A percentile compares a stretch with the other conserved stretches of the same genome.
phyloP scores from a whole-genome alignment of 2,329 filamentous ascomycete genomes.

The Pseudogymnoascus sp. region DNA sequence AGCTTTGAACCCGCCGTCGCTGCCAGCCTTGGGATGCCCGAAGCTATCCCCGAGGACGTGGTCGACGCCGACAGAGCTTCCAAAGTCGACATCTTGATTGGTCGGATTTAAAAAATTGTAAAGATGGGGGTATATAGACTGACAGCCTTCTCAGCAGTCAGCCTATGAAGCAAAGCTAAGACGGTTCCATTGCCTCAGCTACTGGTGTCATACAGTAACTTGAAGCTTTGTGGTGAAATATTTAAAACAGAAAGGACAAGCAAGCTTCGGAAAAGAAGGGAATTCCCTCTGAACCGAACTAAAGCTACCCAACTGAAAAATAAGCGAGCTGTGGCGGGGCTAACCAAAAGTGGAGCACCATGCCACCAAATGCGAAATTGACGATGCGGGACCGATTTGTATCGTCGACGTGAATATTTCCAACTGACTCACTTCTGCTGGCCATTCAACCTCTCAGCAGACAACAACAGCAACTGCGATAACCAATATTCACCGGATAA shows the following conservation, averaged over 20 bases:
- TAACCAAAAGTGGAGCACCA: constrained; percentile 9
- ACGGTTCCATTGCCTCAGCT: constrained; percentile 8
- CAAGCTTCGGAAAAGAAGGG: constrained; percentile 6
- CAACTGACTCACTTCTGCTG: constrained; percentile 8
- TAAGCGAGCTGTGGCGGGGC: constrained; percentile 8
- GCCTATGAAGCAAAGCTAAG: constrained; percentile 6
- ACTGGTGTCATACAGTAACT: constrained; percentile 5
- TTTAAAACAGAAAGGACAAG: constrained; percentile 4
- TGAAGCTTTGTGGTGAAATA: constrained; percentile 6
- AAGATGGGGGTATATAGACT: neutral
- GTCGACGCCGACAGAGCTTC: constrained; percentile 1
- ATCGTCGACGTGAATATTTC: constrained; percentile 9
- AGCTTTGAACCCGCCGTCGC: neutral
- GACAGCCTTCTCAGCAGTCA: constrained; percentile 4
- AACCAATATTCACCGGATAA: neutral
- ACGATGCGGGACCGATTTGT: constrained; percentile 11
- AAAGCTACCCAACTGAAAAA: constrained; percentile 6
- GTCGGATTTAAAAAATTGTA: neutral
- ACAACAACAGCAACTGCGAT: neutral
- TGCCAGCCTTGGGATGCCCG: neutral
- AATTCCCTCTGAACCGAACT: neutral
- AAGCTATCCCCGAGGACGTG: neutral
- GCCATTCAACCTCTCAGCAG: constrained; percentile 6
- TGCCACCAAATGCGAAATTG: constrained; percentile 11
- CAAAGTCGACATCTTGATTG: neutral